These are phyloP conservation scores for Hymenoscyphus fructigenus DNA, from an alignment of 2,329 filamentous ascomycete species.

Conservation along the genomic window DNA sequence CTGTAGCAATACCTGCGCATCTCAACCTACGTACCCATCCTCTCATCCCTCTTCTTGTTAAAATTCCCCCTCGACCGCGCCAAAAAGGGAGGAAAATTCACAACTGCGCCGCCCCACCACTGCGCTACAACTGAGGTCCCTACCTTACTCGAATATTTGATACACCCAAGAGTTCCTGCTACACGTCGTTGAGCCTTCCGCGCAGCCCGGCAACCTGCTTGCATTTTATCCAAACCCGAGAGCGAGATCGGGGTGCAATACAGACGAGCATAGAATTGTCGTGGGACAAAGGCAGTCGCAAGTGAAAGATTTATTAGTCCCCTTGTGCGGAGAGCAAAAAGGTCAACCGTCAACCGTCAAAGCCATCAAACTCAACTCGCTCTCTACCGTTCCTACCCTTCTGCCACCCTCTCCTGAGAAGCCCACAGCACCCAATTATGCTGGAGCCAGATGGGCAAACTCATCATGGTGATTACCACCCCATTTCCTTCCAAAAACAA, in stretches of 20 bases:
- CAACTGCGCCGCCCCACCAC: background rate
- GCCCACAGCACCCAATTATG: conserved; percentile 30
- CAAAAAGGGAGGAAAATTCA: background rate
- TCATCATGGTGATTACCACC: conserved; percentile 33
- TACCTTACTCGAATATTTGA: background rate
- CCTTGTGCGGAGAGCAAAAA: background rate
- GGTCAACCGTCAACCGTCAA: background rate
- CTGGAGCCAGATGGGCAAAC: conserved; percentile 36
- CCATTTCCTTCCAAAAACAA: conserved; percentile 4
- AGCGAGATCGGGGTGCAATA: background rate
- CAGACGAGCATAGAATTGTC: background rate
- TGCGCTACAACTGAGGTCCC: background rate
- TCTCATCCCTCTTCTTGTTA: background rate
- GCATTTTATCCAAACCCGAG: background rate
- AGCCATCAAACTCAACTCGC: background rate
- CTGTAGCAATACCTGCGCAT: background rate
- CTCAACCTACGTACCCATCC: background rate
- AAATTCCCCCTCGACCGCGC: background rate
- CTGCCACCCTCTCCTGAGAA: background rate
- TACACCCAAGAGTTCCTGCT: conserved; percentile 1
- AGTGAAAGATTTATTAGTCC: too few relatives aligned
- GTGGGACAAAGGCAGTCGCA: background rate
- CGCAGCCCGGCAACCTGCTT: background rate
- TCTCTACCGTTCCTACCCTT: background rate
- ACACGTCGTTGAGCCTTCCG: background rate